Evolutionary conservation across 306 rosid species (phyloP).

Genomic region (Prosopis cineraria): DNA sequence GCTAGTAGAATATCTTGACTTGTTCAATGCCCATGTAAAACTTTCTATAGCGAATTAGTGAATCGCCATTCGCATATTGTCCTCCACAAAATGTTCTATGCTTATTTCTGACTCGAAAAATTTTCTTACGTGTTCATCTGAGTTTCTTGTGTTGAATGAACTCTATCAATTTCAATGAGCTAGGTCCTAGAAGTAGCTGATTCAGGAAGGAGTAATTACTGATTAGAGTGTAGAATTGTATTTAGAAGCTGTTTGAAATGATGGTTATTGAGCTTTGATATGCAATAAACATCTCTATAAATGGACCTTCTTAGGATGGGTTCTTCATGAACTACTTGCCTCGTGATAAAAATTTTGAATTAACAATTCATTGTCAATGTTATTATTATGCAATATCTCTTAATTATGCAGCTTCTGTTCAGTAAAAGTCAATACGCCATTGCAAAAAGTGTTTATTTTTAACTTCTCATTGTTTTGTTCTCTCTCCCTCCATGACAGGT

Average conservation of each 20-base stretch:
- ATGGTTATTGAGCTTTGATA: neutral
- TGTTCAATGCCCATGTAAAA: neutral
- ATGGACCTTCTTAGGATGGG: neutral
- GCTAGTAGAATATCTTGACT: neutral
- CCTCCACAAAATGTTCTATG: neutral
- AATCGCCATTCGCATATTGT: neutral
- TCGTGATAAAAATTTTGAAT: conserved; percentile 8
- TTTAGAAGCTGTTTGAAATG: neutral
- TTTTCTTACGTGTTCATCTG: conserved; percentile 1
- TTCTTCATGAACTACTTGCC: neutral
- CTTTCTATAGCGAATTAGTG: neutral
- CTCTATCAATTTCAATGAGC: neutral
- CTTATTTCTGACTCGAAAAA: neutral
- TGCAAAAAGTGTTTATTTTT: neutral
- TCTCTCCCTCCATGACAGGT: conserved; percentile 46
- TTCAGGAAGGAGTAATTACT: neutral
- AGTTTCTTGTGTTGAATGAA: neutral
- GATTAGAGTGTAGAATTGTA: neutral
- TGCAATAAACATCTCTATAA: neutral
- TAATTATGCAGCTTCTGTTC: neutral
- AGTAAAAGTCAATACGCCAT: neutral
- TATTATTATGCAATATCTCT: neutral
- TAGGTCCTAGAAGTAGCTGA: neutral
- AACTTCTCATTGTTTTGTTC: neutral
- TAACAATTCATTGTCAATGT: neutral